These are phyloP conservation scores for Cryptosporidium viatorum DNA, from an alignment of 169 alveolate species.

Conservation along the genomic window DNA sequence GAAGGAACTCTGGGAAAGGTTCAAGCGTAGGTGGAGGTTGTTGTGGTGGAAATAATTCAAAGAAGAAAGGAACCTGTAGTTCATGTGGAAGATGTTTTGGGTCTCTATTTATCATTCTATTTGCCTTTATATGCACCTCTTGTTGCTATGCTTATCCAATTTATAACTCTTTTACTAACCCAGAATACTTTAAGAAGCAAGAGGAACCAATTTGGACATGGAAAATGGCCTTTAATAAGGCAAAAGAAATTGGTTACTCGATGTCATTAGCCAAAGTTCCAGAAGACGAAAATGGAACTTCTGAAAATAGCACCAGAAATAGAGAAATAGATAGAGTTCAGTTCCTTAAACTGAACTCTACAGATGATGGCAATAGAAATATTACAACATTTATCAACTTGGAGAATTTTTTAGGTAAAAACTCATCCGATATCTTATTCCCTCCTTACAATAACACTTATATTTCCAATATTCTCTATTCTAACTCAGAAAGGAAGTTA, in stretches of 20 bases:
- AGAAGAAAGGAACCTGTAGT: constrained; percentile 22
- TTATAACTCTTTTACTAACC: constrained; percentile 42
- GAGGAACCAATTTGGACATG: constrained; percentile 73
- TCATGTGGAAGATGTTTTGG: constrained; percentile 68
- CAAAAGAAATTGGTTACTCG: neutral
- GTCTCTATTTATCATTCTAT: constrained; percentile 27
- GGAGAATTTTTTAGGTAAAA: neutral
- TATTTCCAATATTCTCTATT: neutral
- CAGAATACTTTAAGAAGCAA: constrained; percentile 19
- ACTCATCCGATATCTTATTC: neutral
- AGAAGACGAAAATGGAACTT: neutral
- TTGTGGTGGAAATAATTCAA: neutral
- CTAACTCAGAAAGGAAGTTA: constrained; percentile 6
- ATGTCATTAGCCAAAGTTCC: constrained; percentile 1
- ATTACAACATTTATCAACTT: neutral
- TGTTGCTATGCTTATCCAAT: constrained; percentile 51
- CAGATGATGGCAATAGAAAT: neutral
- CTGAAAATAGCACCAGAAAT: neutral
- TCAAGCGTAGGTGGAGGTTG: neutral
- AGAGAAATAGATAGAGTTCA: neutral
- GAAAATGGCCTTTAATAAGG: constrained; percentile 24
- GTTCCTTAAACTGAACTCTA: neutral
- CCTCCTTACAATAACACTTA: neutral
- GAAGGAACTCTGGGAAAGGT: neutral
- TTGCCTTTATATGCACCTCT: constrained; percentile 43